Evolutionary conservation across 2,329 filamentous ascomycete species (phyloP), one percentile per base, ranked within the genome.

Genomic region (Metarhizium sp.): DNA sequence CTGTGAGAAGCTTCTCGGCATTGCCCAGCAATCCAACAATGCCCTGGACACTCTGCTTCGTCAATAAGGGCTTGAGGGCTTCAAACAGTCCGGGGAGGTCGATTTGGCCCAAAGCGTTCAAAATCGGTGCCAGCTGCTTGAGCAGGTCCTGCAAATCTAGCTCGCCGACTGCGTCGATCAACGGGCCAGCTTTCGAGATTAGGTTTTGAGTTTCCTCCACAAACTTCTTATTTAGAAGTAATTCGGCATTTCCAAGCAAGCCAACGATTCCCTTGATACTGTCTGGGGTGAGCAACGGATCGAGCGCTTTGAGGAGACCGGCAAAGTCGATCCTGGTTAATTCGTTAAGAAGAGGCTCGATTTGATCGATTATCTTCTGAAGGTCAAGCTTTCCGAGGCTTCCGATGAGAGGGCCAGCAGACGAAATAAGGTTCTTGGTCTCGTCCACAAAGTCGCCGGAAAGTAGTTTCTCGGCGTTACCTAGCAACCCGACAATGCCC

Each of bases 341-440:
- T 48, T 54, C 58, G 46, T 63, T 70, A 18, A 75, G 57, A 2
- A 75, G 59, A 13, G 73, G 72, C 10, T 62, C 61, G 2, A 72
- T 57, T 6, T 71, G 65, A 1, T 68, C 61, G 1, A 73, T 51
- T 0, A 73, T 55, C 2, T 63, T 63, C 50, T 65, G 57, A 0
- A 73, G 61, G 32, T 74, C 66, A 5, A 69, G 59, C 52, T 68
- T 66, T 47, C 63, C 63, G 1, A 73, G 59, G 2, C 62, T 65
- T 1, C 61, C 58, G 4, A 74, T 63, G 0, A 74, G 57, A 1
- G 71, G 71, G 52, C 52, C 57, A 55, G 67, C 66, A 34, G 60
- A 59, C 0, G 60, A 60, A 38, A 68, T 64, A 3, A 69, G 60
- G 4, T 54, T 56, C 53, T 65, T 62, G 2, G 62, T 63, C 18